Percentiles rank a stretch among this genome's conserved stretches.
Evolutionary conservation across 1,139 yeast species (phyloP).

Genomic region (Protomyces inundatus): DNA sequence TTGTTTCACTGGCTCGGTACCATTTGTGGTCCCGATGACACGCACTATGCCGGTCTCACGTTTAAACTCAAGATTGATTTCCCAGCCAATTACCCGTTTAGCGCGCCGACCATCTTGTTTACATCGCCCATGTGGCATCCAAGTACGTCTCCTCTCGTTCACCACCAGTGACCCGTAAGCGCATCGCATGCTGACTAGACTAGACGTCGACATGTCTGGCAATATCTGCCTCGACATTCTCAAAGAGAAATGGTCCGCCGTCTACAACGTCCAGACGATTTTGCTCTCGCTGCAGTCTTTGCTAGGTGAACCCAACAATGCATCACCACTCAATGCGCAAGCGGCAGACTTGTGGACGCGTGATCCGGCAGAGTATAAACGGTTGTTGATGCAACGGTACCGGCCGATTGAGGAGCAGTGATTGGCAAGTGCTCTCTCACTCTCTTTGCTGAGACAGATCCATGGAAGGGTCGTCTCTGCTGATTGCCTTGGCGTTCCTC

Average conservation of each 20-base stretch:
- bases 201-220: constrained; percentile 27
- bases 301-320: constrained; percentile 53
- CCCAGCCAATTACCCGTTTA: constrained; percentile 57
- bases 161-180: constrained; percentile 57
- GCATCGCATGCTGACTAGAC: constrained; percentile 39
- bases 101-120: constrained; percentile 58
- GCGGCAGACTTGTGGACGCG: constrained; percentile 31
- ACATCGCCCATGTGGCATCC: constrained; percentile 69
- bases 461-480: no score
- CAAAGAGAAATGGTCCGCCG: constrained; percentile 67
- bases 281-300: constrained; percentile 55
- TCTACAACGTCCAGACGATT: constrained; percentile 57
- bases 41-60: constrained; percentile 35
- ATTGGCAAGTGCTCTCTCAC: no score
- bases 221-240: constrained; percentile 42
- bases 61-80: constrained; percentile 12
- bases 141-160: constrained; percentile 50
- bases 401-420: constrained; percentile 41
- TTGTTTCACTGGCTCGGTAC: constrained; percentile 58
- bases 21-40: constrained; percentile 57
- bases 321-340: constrained; percentile 50
- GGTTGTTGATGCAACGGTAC: constrained; percentile 45
- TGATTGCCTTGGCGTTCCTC: no score
- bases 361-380: constrained; percentile 45
- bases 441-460: no score